Conservation (phyloP, 2,329 filamentous ascomycete genomes). For the Teratosphaeria zuluensis region DNA sequence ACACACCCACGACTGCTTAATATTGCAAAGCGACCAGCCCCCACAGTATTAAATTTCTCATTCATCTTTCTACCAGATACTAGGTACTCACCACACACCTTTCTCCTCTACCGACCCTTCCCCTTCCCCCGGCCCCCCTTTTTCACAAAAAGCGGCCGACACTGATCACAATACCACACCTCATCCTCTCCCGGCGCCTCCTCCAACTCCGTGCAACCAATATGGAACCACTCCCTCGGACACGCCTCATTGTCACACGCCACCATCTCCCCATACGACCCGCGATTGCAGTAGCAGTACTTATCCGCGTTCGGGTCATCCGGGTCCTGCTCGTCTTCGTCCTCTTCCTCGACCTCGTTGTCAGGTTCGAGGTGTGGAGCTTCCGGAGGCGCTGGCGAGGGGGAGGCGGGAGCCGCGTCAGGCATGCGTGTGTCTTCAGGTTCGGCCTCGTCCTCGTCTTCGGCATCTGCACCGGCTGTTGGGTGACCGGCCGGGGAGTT, state of each 20-base stretch:
- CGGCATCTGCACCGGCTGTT: background rate
- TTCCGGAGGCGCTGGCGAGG: slow-evolving; percentile 1
- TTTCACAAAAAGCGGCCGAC: slow-evolving; percentile 20
- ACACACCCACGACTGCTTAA: too few relatives aligned
- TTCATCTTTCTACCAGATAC: background rate
- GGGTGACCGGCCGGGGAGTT: background rate
- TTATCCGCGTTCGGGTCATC: slow-evolving; percentile 49
- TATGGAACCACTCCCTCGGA: slow-evolving; percentile 58
- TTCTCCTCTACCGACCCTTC: background rate
- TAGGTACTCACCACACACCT: background rate
- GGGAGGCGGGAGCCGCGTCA: background rate
- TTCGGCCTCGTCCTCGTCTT: background rate
- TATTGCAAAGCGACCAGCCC: too few relatives aligned
- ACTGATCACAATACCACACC: slow-evolving; percentile 46
- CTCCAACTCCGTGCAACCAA: slow-evolving; percentile 53
- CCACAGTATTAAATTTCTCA: too few relatives aligned
- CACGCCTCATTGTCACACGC: slow-evolving; percentile 58
- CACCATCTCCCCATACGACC: slow-evolving; percentile 58
- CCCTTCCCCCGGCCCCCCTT: slow-evolving; percentile 3
- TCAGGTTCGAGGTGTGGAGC: slow-evolving; percentile 6
- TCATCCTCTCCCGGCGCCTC: slow-evolving; percentile 47
- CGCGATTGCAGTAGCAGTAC: slow-evolving; percentile 57
- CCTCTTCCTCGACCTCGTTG: slow-evolving; percentile 13
- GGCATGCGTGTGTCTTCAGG: background rate
- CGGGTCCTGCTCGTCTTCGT: slow-evolving; percentile 23